Conservation (phyloP, 2,329 filamentous ascomycete genomes). For the Diaporthe ampelina region DNA sequence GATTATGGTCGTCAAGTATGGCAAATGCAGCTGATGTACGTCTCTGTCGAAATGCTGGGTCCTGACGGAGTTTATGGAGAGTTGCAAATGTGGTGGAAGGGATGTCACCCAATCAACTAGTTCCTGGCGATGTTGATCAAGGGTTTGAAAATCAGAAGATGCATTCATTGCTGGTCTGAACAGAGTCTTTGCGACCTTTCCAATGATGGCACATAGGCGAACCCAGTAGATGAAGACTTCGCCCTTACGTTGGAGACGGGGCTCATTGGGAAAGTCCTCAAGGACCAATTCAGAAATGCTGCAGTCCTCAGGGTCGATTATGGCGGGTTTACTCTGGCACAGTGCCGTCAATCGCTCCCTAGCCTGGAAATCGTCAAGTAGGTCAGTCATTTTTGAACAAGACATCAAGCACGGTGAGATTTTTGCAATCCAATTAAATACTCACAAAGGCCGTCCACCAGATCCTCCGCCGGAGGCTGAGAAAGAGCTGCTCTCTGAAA, state of each 20-base stretch:
- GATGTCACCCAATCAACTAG: too few species aligned
- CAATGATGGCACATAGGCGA: slow-evolving; percentile 56
- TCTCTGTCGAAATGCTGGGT: too few species aligned
- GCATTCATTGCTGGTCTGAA: too few species aligned
- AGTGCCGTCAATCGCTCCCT: slow-evolving; percentile 56
- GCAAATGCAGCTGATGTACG: too few species aligned
- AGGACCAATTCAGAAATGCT: slow-evolving; percentile 54
- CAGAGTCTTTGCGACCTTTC: slow-evolving; percentile 52
- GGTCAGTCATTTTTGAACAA: too few species aligned
- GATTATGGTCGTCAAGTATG: too few species aligned
- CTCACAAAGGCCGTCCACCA: slow-evolving; percentile 58
- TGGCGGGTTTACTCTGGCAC: slow-evolving; percentile 59
- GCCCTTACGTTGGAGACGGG: slow-evolving; percentile 50
- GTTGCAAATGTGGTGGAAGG: too few species aligned
- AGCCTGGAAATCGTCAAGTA: slow-evolving; percentile 42
- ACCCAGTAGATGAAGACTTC: slow-evolving; percentile 59
- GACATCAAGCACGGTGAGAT: too few species aligned
- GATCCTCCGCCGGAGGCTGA: slow-evolving; percentile 51
- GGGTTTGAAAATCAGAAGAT: too few species aligned
- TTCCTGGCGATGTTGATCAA: too few species aligned
- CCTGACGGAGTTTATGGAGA: too few species aligned
- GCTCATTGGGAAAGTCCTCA: slow-evolving; percentile 54
- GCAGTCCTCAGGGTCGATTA: slow-evolving; percentile 58
- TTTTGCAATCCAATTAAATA: too few species aligned
- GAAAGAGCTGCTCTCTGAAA: slow-evolving; percentile 44